A percentile compares a stretch with the other conserved stretches of the same genome.
Conservation (phyloP, 2,329 filamentous ascomycete genomes). For the Berkeleyomyces rouxiae region DNA sequence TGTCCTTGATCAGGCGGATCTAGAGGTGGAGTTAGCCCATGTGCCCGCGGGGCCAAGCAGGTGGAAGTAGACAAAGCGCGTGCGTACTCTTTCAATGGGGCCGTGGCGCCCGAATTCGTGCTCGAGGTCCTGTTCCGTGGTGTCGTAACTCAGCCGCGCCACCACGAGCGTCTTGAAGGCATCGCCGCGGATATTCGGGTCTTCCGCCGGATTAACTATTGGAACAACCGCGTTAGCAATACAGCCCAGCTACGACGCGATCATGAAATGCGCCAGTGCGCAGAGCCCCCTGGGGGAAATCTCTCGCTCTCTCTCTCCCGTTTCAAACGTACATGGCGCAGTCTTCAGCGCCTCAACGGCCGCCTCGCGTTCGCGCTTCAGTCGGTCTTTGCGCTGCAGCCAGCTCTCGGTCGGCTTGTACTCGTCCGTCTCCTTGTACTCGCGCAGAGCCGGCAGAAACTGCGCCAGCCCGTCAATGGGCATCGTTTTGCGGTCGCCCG, state of each 20-base stretch:
- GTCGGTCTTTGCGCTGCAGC: slow-evolving; percentile 72
- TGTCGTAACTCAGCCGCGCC: slow-evolving; percentile 74
- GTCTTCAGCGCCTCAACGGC: slow-evolving; percentile 42
- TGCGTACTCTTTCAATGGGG: slow-evolving; percentile 71
- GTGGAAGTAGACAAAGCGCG: neutral
- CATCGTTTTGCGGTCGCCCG: slow-evolving; percentile 64
- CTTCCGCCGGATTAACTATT: slow-evolving; percentile 63
- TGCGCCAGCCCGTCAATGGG: slow-evolving; percentile 56
- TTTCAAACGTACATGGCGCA: slow-evolving; percentile 23
- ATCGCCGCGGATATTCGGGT: slow-evolving; percentile 80
- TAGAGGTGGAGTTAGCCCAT: slow-evolving; percentile 23
- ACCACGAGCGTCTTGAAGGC: slow-evolving; percentile 92
- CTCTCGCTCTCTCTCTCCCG: too few species aligned
- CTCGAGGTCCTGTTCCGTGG: slow-evolving; percentile 77
- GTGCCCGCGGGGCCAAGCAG: neutral
- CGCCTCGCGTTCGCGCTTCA: slow-evolving; percentile 64
- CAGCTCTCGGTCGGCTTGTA: slow-evolving; percentile 82
- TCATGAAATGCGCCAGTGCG: neutral
- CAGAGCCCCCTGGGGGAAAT: neutral
- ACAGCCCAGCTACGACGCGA: neutral
- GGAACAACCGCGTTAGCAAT: neutral
- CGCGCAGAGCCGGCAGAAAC: slow-evolving; percentile 55
- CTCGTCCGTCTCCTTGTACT: slow-evolving; percentile 61
- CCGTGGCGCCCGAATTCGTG: slow-evolving; percentile 87
- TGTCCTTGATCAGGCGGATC: slow-evolving; percentile 79